These are phyloP conservation scores for Datisca glomerata DNA, from an alignment of 306 rosid genomes.

Conservation along the genomic window DNA sequence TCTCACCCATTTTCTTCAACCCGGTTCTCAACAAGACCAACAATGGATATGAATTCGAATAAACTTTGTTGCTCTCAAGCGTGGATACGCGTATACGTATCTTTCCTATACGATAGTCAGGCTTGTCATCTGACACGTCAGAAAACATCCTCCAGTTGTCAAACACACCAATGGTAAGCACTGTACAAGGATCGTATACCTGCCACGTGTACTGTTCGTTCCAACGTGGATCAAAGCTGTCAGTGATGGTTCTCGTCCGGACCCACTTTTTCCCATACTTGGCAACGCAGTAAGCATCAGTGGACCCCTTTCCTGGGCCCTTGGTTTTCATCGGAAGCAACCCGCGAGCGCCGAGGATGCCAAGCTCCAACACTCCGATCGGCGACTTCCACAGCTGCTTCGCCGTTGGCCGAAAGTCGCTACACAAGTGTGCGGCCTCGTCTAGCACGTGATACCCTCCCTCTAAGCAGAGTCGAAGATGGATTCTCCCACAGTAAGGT, in stretches of 20 bases:
- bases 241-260: constrained; percentile 41
- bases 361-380: constrained; percentile 73
- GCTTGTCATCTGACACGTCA: constrained; percentile 17
- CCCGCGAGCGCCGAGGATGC: constrained; percentile 79
- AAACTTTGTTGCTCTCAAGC: constrained; percentile 67
- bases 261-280: constrained; percentile 59
- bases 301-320: constrained; percentile 32
- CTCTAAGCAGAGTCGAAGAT: constrained; percentile 67
- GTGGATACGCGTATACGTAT: constrained; percentile 84
- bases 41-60: constrained; percentile 65
- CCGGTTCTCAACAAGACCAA: constrained; percentile 43
- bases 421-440: constrained; percentile 96
- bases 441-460: constrained; percentile 98
- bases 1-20: constrained; percentile 83
- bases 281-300: constrained; percentile 52
- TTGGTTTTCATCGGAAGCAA: constrained; percentile 54
- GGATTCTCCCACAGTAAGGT: constrained; percentile 64
- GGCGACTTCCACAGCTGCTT: constrained; percentile 87
- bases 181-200: constrained; percentile 45
- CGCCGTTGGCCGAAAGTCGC: constrained; percentile 89
- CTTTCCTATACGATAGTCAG: constrained; percentile 46
- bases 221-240: constrained; percentile 52
- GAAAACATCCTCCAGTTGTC: constrained; percentile 43
- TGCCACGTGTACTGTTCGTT: constrained; percentile 67
- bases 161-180: constrained; percentile 38